Evolutionary conservation across 2,329 filamentous ascomycete species (phyloP), one percentile per base, ranked within the genome.

Genomic region (Zasmidium cellare): DNA sequence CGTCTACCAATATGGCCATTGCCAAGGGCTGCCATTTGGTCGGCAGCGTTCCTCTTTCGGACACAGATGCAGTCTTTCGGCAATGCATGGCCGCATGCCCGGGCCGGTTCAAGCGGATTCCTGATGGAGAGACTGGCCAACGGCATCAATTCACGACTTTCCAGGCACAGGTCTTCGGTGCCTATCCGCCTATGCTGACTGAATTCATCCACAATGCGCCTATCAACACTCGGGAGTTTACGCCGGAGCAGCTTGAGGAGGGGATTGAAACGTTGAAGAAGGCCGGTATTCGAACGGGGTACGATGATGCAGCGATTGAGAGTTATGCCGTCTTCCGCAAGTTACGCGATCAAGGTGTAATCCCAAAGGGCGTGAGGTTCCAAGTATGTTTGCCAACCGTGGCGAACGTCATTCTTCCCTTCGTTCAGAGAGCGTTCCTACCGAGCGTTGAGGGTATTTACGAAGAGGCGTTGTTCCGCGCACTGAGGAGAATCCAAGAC

Each of bases 51-150:
- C 73, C 74, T 2, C 65, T 75, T 3, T 55, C 68, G 3, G 65
- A 73, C 51, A 64, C 71, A 2, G 64, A 70, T 46, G 65, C 71
- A 14, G 71, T 73, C 16, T 74, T 79, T 53, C 68, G 60, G 2
- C 65, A 59, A 25, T 66, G 72, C 35, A 55, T 59, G n/a, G 56
- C 64, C 6, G 59, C 60, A 3, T 66, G 77, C 2, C 69, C 73
- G 2, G 57, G 62, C 20, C 75, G 73, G 12, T 63, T 78, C 23
- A 66, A 63, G 23, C 70, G 71, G 31, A 71, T 79, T 2, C 76
- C 76, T 2, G 77, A 79, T 60, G 77, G 76, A 48, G 77, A 79
- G 60, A 73, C 75, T 6, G 74, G 68, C 14, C 46, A 69, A 44
- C 69, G 76, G 24, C 49, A 68, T 9, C 66, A 63, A 25, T 77